These are phyloP conservation scores for Cocos nucifera DNA, from an alignment of 176 grass and related monocot genomes.

Conservation along the genomic window DNA sequence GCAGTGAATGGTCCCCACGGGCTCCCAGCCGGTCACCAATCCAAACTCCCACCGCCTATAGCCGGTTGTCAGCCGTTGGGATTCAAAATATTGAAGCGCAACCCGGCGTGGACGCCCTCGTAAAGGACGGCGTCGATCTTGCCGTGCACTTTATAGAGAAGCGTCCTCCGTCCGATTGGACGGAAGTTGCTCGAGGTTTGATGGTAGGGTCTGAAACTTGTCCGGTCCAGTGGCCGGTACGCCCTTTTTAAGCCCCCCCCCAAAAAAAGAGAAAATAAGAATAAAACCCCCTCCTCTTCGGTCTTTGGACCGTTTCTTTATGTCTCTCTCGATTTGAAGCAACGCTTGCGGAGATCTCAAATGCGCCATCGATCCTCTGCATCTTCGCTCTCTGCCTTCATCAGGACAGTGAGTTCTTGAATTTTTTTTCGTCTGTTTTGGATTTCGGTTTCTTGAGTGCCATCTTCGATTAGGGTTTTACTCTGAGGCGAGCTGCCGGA, in stretches of 20 bases:
- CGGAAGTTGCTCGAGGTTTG: neutral
- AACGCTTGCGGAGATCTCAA: constrained; percentile 1
- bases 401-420: neutral
- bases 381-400: neutral
- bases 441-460: neutral
- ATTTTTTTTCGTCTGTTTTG: neutral
- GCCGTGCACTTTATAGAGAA: neutral
- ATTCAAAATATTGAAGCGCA: constrained; percentile 41
- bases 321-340: neutral
- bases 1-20: no score
- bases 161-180: neutral
- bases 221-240: neutral
- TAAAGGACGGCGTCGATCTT: constrained; percentile 18
- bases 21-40: no score
- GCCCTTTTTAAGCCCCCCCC: neutral
- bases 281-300: neutral
- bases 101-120: neutral
- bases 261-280: neutral
- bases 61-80: constrained; percentile 35
- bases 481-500: neutral
- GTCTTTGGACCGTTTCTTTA: neutral
- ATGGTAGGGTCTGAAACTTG: constrained; percentile 13
- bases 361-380: neutral
- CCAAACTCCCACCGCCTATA: neutral
- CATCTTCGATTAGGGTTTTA: constrained; percentile 4